Evolutionary conservation across 2,329 filamentous ascomycete genomes (phyloP).

Genomic region (Ophiostoma populinum): DNA sequence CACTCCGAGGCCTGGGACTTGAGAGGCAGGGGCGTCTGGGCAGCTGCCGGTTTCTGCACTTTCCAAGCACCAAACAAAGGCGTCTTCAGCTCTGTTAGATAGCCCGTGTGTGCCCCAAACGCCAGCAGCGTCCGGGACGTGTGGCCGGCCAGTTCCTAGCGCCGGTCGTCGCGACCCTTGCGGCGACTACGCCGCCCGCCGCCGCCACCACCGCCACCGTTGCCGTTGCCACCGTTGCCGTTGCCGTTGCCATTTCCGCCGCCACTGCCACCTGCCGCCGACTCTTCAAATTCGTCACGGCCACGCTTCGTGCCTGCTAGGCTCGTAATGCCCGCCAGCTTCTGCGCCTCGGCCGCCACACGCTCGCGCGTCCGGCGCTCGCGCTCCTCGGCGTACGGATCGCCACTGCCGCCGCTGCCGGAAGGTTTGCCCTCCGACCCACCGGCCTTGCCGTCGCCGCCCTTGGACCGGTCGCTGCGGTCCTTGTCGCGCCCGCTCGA

Average conservation of each 20-base stretch:
- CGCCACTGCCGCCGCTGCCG: no score
- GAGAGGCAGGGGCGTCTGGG: no score
- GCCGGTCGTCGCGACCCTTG: conserved; percentile 29
- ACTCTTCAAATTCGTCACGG: conserved; percentile 29
- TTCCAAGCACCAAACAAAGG: no score
- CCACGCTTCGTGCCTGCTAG: conserved; percentile 31
- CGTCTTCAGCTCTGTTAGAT: no score
- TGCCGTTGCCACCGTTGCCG: conserved; percentile 26
- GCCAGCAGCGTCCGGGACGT: no score
- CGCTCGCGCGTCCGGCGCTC: conserved; percentile 49
- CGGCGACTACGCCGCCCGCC: conserved; percentile 22
- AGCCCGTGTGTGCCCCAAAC: neutral
- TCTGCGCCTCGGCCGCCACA: conserved; percentile 48
- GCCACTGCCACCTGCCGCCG: conserved; percentile 14
- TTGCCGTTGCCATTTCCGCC: conserved; percentile 32
- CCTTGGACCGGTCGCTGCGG: neutral
- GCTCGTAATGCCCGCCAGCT: conserved; percentile 32
- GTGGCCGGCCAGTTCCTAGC: neutral
- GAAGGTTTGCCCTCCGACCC: no score
- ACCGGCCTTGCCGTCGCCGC: neutral
- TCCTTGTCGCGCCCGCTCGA: conserved; percentile 4
- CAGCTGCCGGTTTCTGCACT: no score
- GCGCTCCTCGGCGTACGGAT: conserved; percentile 53
- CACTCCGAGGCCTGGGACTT: no score
- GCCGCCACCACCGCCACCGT: conserved; percentile 23